Conservation (phyloP, 2,329 filamentous ascomycete species). For the Nemania abortiva region DNA sequence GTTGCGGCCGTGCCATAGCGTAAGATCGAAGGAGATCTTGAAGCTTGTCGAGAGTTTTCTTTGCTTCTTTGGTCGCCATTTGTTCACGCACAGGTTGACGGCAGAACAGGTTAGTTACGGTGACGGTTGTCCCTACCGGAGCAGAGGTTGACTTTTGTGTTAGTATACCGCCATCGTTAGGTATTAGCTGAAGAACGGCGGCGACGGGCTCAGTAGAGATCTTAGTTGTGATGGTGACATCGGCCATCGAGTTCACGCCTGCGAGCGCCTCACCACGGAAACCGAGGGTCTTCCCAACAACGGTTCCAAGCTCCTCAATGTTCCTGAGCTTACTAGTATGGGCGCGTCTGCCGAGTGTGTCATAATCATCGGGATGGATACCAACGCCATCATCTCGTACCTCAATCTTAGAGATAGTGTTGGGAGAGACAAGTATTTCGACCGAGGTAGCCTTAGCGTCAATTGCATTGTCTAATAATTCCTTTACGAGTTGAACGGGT, state of each 20-base stretch:
- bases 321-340: constrained; percentile 79
- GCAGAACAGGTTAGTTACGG: constrained; percentile 69
- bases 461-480: constrained; percentile 81
- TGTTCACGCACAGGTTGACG: constrained; percentile 73
- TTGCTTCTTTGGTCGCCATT: constrained; percentile 66
- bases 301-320: constrained; percentile 70
- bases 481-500: constrained; percentile 75
- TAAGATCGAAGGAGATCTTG: constrained; percentile 73
- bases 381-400: constrained; percentile 81
- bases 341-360: constrained; percentile 71
- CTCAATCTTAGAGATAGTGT: constrained; percentile 76
- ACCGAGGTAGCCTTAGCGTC: constrained; percentile 77
- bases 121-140: constrained; percentile 77
- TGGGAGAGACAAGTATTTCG: constrained; percentile 71
- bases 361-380: constrained; percentile 72
- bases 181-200: constrained; percentile 58
- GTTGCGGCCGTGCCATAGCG: constrained; percentile 72
- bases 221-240: constrained; percentile 72
- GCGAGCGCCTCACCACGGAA: constrained; percentile 82
- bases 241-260: constrained; percentile 70
- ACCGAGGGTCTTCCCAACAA: constrained; percentile 73
- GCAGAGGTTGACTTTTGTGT: constrained; percentile 59
- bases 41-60: constrained; percentile 68
- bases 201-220: constrained; percentile 72
- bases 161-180: constrained; percentile 56